Conservation (phyloP, 2,329 filamentous ascomycete species). For the Botrytis aclada region DNA sequence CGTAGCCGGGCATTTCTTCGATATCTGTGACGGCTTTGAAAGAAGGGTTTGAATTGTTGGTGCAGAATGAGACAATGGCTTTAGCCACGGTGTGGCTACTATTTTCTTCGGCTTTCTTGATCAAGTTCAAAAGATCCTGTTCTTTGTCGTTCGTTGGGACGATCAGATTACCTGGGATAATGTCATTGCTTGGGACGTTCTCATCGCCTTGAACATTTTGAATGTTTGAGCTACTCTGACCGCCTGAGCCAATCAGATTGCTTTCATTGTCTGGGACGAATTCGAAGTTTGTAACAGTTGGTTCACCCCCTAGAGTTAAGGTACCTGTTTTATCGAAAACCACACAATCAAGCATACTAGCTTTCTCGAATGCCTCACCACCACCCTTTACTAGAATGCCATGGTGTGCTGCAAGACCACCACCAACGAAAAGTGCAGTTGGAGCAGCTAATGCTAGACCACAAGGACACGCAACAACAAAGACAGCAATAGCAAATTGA, state of each 20-base stretch:
- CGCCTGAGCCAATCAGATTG: not conserved
- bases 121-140: constrained; percentile 47
- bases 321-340: constrained; percentile 63
- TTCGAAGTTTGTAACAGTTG: constrained; percentile 52
- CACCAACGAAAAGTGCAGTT: constrained; percentile 57
- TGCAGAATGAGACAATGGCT: constrained; percentile 64
- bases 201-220: not conserved
- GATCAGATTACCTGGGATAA: not conserved
- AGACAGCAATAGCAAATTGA: constrained; percentile 67
- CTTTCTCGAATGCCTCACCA: constrained; percentile 58
- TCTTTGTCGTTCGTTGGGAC: not conserved
- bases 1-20: constrained; percentile 69
- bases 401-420: constrained; percentile 53
- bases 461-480: constrained; percentile 60
- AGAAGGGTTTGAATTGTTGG: constrained; percentile 30
- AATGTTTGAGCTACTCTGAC: not conserved
- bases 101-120: constrained; percentile 63
- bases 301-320: constrained; percentile 61
- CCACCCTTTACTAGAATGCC: constrained; percentile 58
- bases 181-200: constrained; percentile 23
- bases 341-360: constrained; percentile 51
- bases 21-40: constrained; percentile 42
- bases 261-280: constrained; percentile 27
- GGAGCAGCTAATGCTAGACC: constrained; percentile 58
- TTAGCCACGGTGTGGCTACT: constrained; percentile 74